Conservation (phyloP, 2,329 filamentous ascomycete species). For the Thelonectria discophora region DNA sequence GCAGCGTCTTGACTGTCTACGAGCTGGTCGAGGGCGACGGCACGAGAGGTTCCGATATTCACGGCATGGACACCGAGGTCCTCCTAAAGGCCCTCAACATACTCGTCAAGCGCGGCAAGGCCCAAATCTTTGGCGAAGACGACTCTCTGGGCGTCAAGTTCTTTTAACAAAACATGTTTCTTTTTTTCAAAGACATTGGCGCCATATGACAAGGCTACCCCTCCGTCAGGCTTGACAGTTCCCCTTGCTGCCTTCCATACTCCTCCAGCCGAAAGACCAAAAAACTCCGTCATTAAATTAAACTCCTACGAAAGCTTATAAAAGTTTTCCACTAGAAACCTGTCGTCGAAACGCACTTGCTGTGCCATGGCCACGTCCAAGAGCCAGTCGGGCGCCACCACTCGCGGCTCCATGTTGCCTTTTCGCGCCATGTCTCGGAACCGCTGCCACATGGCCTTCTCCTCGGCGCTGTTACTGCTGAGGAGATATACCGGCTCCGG, state of each 20-base stretch:
- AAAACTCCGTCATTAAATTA: constrained; percentile 36
- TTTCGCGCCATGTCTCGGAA: constrained; percentile 83
- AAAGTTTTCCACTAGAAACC: constrained; percentile 64
- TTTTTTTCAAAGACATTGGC: constrained; percentile 2
- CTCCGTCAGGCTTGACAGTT: constrained; percentile 14
- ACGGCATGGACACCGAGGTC: constrained; percentile 86
- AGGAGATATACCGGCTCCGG: constrained; percentile 85
- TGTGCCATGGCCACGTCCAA: constrained; percentile 91
- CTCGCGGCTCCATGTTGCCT: constrained; percentile 80
- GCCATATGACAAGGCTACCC: constrained; percentile 25
- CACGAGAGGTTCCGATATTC: constrained; percentile 77
- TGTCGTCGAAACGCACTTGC: constrained; percentile 72
- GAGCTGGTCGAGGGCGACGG: constrained; percentile 90
- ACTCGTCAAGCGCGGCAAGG: constrained; percentile 88
- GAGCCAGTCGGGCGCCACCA: constrained; percentile 90
- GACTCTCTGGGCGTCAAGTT: constrained; percentile 95
- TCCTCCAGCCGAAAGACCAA: constrained; percentile 18
- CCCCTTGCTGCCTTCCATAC: constrained; percentile 11
- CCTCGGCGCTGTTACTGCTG: constrained; percentile 71
- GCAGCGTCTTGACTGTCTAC: constrained; percentile 89
- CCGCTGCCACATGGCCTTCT: constrained; percentile 78
- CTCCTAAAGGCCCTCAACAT: constrained; percentile 81
- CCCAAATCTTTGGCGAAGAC: constrained; percentile 90
- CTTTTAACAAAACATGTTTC: constrained; percentile 67
- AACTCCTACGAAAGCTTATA: constrained; percentile 42